Base-by-base conservation (phyloP, 345 rosid species). In the Adansonia digitata region DNA sequence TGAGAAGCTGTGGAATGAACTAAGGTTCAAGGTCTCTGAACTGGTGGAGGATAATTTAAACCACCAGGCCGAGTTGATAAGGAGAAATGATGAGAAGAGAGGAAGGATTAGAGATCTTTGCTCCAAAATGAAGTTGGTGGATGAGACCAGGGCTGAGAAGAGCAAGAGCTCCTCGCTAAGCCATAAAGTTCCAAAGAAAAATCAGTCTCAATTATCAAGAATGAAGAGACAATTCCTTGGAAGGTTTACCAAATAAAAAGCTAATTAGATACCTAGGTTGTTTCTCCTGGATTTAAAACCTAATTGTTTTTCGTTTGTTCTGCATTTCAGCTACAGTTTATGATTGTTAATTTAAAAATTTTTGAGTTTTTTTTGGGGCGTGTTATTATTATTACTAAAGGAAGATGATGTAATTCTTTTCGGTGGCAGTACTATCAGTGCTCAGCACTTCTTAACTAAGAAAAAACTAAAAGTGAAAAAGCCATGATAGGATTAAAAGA, bases 41-140 rank as follows among this genome's bases (percentile, higher is more conserved):
- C 71, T 79, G 7, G 67, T 77, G 0, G 82, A 74, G 34, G 85
- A 79, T 29, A 76, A 71, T 69, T 1, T 65, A 75, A 49, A 43
- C 55, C 82, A 74, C 37, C 80, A 79, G 53, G 46, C 35, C 6
- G 82, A 82, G 62, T 55, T 82, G 55, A 60, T 74, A 57, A 76
- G 67, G 57, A 76, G 85, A 70, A 82, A 76, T 42, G 85, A 77
- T 5, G 80, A n/a, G n/a, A n/a, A n/a, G n/a, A n/a, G n/a, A n/a
- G n/a, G n/a, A n/a, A n/a, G n/a, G n/a, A n/a, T n/a, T n/a, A n/a
- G n/a, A n/a, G n/a, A n/a, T n/a, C n/a, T n/a, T n/a, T n/a, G n/a
- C n/a, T n/a, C n/a, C n/a, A n/a, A n/a, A n/a, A n/a, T n/a, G n/a
- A n/a, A n/a, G n/a, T n/a, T n/a, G n/a, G n/a, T n/a, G n/a, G n/a